A percentile compares a stretch with the other conserved stretches of the same genome.
Evolutionary conservation across 495 filamentous ascomycete genomes (phyloP).

Genomic region (Xylaria scruposa): DNA sequence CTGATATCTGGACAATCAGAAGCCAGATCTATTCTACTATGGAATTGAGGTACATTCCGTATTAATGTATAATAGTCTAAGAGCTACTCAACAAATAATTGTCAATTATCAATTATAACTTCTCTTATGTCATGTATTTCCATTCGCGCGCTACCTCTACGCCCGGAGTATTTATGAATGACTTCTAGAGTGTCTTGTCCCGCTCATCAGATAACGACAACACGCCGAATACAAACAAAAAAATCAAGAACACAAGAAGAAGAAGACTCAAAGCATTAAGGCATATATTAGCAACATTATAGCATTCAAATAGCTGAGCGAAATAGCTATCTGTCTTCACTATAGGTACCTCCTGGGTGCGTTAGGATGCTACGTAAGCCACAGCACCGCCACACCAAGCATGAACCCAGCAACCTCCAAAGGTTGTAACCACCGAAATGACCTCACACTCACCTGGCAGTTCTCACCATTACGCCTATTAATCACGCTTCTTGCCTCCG

Average conservation of each 20-base stretch:
- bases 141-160: background rate
- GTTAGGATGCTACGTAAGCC: background rate
- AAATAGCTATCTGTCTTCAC: background rate
- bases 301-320: background rate
- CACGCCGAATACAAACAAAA: background rate
- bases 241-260: no score
- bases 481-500: background rate
- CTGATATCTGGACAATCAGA: background rate
- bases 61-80: background rate
- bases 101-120: background rate
- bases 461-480: background rate
- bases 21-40: no score
- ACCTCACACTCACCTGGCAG: background rate
- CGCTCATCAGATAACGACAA: background rate
- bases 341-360: no score
- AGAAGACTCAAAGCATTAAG: background rate
- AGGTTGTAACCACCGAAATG: background rate
- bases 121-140: background rate
- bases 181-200: background rate
- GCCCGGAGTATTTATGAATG: no score
- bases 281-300: background rate
- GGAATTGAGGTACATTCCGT: background rate
- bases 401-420: background rate
- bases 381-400: conserved; percentile 3
- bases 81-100: background rate